A percentile compares a stretch with the other conserved stretches of the same genome.
phyloP scores from a whole-genome alignment of 192 early-diverging fungal genomes.

The Backusella australiensis region DNA sequence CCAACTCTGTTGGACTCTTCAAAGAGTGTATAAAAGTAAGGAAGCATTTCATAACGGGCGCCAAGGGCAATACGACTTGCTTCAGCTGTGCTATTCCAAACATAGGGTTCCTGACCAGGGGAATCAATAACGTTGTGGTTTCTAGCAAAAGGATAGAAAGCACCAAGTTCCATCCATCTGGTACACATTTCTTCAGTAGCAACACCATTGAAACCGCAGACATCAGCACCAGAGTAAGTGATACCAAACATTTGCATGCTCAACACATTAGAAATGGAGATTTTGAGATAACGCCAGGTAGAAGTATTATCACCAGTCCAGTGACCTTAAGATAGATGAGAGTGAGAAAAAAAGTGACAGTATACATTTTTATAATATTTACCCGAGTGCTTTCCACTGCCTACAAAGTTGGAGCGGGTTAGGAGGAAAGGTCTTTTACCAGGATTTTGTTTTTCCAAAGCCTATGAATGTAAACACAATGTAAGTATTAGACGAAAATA shows the following conservation, averaged over 20 bases:
- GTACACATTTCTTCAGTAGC: slow-evolving; percentile 64
- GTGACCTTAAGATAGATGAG: not conserved
- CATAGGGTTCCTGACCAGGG: slow-evolving; percentile 58
- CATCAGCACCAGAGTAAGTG: slow-evolving; percentile 67
- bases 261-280: slow-evolving; percentile 60
- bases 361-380: too few species aligned
- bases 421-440: slow-evolving; percentile 52
- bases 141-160: slow-evolving; percentile 44
- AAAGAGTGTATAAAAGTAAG: slow-evolving; percentile 61
- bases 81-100: slow-evolving; percentile 54
- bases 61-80: slow-evolving; percentile 49
- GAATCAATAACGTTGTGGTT: slow-evolving; percentile 57
- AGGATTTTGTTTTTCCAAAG: slow-evolving; percentile 11
- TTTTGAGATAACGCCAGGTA: slow-evolving; percentile 51
- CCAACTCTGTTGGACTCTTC: slow-evolving; percentile 48
- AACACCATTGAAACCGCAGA: slow-evolving; percentile 67
- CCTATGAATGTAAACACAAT: not conserved
- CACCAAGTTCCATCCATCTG: slow-evolving; percentile 63
- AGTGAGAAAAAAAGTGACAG: too few species aligned
- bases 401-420: slow-evolving; percentile 63
- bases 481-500: not conserved
- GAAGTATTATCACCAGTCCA: slow-evolving; percentile 61
- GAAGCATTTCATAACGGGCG: slow-evolving; percentile 58
- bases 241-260: slow-evolving; percentile 71
- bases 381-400: slow-evolving; percentile 46